Evolutionary conservation across 2,329 filamentous ascomycete species (phyloP).

Genomic region (Stemphylium vesicarium): DNA sequence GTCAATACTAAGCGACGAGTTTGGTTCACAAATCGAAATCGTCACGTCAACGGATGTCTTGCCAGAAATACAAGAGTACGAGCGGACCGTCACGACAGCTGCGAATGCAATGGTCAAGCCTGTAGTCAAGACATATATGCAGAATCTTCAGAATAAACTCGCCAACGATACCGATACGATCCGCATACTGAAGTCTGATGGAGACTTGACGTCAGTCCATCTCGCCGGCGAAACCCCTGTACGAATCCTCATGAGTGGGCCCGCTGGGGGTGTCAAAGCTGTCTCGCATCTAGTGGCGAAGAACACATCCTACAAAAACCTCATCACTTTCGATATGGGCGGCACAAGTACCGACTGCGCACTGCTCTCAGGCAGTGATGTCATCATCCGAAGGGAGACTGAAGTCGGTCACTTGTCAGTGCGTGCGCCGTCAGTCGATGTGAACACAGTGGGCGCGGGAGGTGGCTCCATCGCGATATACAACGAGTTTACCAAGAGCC

Average conservation of each 20-base stretch:
- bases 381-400: conserved; percentile 55
- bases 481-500: conserved; percentile 55
- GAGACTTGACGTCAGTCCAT: conserved; percentile 55
- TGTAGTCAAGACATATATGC: conserved; percentile 55
- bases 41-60: conserved; percentile 56
- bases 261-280: conserved; percentile 58
- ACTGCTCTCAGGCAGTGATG: conserved; percentile 53
- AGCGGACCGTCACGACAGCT: conserved; percentile 57
- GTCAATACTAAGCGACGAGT: conserved; percentile 51
- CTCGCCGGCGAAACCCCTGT: conserved; percentile 56
- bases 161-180: conserved; percentile 52
- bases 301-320: conserved; percentile 56
- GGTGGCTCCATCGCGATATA: conserved; percentile 59
- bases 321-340: conserved; percentile 60
- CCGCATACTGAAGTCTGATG: conserved; percentile 59
- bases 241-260: conserved; percentile 58
- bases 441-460: conserved; percentile 58
- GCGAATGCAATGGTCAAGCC: conserved; percentile 59
- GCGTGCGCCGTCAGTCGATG: conserved; percentile 56
- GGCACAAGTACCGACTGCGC: conserved; percentile 59
- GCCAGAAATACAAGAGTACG: conserved; percentile 58
- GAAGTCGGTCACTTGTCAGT: conserved; percentile 54
- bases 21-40: conserved; percentile 52
- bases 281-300: conserved; percentile 56
- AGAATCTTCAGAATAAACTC: conserved; percentile 50